Evolutionary conservation across 805 yeast species (phyloP).

Genomic region (Candida easanensis): DNA sequence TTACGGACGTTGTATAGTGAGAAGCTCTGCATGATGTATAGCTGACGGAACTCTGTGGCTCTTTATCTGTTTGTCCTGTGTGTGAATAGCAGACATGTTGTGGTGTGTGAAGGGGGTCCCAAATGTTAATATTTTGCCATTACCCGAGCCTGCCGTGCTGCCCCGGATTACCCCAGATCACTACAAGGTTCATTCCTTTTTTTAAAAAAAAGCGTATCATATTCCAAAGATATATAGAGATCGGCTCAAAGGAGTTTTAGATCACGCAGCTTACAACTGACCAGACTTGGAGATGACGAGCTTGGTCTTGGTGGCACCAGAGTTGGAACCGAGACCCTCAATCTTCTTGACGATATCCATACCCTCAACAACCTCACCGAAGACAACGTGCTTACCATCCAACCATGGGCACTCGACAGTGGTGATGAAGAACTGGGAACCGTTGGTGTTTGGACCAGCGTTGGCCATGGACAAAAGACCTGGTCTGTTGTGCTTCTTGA

Average conservation of each 20-base stretch:
- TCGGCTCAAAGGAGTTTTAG: too few relatives aligned
- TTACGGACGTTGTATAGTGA: slow-evolving; percentile 38
- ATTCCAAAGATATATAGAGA: too few relatives aligned
- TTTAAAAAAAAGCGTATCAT: too few relatives aligned
- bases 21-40: slow-evolving; percentile 23
- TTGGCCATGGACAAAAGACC: slow-evolving; percentile 94
- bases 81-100: too few relatives aligned
- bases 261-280: slow-evolving; percentile 26
- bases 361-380: slow-evolving; percentile 89
- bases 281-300: slow-evolving; percentile 60
- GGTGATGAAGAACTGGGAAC: slow-evolving; percentile 95
- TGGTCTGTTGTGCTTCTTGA: slow-evolving; percentile 72
- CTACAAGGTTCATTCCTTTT: slow-evolving; percentile 20
- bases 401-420: slow-evolving; percentile 86
- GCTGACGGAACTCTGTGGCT: too few relatives aligned
- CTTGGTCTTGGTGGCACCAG: slow-evolving; percentile 69
- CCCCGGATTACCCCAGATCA: too few relatives aligned
- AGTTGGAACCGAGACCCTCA: slow-evolving; percentile 71
- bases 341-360: slow-evolving; percentile 80
- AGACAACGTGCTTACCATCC: slow-evolving; percentile 93
- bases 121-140: too few relatives aligned
- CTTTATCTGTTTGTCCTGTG: slow-evolving; percentile 11
- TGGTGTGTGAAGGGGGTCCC: too few relatives aligned
- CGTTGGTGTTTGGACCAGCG: slow-evolving; percentile 98
- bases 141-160: too few relatives aligned